Percentiles rank a stretch among this genome's conserved stretches.
Evolutionary conservation across 257 asterid species (phyloP).

Genomic region (Ilex aquifolium): DNA sequence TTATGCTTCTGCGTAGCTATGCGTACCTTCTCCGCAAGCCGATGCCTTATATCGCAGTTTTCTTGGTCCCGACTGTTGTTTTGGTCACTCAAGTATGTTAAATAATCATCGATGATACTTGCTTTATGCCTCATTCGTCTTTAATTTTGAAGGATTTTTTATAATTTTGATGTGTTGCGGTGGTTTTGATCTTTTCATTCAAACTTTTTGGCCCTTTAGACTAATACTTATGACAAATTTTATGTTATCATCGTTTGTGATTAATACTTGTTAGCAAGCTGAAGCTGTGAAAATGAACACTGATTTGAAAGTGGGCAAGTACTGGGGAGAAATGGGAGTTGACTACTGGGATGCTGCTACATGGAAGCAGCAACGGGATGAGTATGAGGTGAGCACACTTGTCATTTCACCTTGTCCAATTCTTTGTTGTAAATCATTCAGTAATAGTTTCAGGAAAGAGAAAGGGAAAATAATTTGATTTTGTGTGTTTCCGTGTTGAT

Average conservation of each 20-base stretch:
- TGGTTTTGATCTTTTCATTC: conserved; percentile 1
- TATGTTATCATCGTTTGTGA: not conserved
- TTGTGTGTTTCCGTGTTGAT: no score
- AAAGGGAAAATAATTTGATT: no score
- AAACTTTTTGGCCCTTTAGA: conserved; percentile 4
- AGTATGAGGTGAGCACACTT: conserved; percentile 44
- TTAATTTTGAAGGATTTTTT: not conserved
- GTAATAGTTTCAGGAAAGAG: not conserved
- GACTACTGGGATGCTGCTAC: conserved; percentile 67
- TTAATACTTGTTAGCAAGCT: conserved; percentile 50
- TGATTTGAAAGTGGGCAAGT: conserved; percentile 66
- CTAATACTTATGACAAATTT: not conserved
- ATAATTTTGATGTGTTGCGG: not conserved
- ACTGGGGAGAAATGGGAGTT: conserved; percentile 70
- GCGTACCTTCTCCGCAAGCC: conserved; percentile 58
- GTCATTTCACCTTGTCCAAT: not conserved
- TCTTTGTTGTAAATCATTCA: not conserved
- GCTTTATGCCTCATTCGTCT: not conserved
- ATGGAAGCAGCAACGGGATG: conserved; percentile 42
- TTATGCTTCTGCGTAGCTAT: conserved; percentile 76
- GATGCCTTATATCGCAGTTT: conserved; percentile 51
- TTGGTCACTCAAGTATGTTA: conserved; percentile 55
- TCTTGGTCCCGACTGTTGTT: conserved; percentile 81
- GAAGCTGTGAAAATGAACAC: conserved; percentile 42
- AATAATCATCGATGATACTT: not conserved